Evolutionary conservation across 352 stramenopile genomes (phyloP).

Genomic region (Pythium myriotylum): DNA sequence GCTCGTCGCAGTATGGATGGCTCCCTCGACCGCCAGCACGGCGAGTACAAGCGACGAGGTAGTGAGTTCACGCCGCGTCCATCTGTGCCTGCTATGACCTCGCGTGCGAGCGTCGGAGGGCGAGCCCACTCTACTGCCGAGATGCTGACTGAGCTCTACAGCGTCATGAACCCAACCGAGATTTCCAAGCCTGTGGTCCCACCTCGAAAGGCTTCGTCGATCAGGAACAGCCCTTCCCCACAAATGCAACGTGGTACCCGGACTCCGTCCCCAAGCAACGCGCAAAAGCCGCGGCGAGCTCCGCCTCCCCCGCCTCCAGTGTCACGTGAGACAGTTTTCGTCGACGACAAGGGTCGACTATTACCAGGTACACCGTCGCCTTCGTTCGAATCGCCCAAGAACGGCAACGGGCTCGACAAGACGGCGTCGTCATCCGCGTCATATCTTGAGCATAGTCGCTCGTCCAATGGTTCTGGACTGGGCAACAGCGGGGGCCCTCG

Average conservation of each 20-base stretch:
- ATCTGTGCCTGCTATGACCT: slow-evolving; percentile 4
- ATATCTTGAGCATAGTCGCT: slow-evolving; percentile 21
- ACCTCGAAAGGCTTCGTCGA: slow-evolving; percentile 16
- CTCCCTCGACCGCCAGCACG: slow-evolving; percentile 15
- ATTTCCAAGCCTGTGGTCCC: slow-evolving; percentile 30
- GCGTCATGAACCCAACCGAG: slow-evolving; percentile 74
- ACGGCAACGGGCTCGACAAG: slow-evolving; percentile 23
- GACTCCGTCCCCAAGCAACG: slow-evolving; percentile 15
- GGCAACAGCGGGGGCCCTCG: slow-evolving; percentile 17
- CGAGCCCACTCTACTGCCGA: slow-evolving; percentile 47
- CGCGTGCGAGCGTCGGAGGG: slow-evolving; percentile 20
- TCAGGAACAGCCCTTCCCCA: slow-evolving; percentile 7
- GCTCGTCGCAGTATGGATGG: slow-evolving; percentile 24
- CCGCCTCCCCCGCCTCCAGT: slow-evolving; percentile 19
- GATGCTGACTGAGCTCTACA: slow-evolving; percentile 55
- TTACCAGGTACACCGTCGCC: slow-evolving; percentile 14
- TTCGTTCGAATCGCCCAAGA: slow-evolving; percentile 6
- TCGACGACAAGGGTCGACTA: slow-evolving; percentile 27
- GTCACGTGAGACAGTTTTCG: slow-evolving; percentile 14
- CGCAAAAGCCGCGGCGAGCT: slow-evolving; percentile 2
- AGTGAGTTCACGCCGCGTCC: slow-evolving; percentile 22
- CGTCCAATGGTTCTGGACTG: slow-evolving; percentile 11
- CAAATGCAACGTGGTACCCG: slow-evolving; percentile 2
- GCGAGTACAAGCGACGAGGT: slow-evolving; percentile 14
- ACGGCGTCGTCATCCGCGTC: slow-evolving; percentile 27